Evolutionary conservation across 306 rosid species (phyloP), one percentile per base, ranked within the genome.

Genomic region (Notholithocarpus densiflorus): DNA sequence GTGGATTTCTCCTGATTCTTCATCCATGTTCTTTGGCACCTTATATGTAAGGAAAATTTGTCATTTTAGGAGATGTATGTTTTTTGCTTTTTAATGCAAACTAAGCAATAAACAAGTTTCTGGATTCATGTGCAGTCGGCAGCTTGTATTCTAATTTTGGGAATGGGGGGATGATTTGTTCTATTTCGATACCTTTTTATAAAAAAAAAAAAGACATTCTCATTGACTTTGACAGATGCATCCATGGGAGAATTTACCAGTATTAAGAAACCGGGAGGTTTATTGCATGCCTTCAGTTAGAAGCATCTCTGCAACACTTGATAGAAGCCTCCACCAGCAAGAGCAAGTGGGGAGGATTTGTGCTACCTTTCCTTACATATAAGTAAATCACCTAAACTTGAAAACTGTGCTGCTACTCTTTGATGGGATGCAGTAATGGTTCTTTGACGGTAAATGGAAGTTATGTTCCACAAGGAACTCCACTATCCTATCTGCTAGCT

Each of bases 341-440:
- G 27, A 26, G 27, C 27, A 26, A 26, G 27, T 26, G 1, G 27
- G 27, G 27, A 26, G 27, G 27, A 26, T 26, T 26, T 26, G 2
- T 26, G 2, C 2, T 2, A 2, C 27, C 27, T 26, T 26, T 26
- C 27, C 27, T 24, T n/a, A n/a, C n/a, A n/a, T n/a, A n/a, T n/a
- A n/a, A n/a, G n/a, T n/a, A n/a, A n/a, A n/a, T n/a, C n/a, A n/a
- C n/a, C n/a, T n/a, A n/a, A 87, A 77, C 85, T 95, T 74, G 83
- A 89, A 54, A 88, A 75, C 68, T 95, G 99, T 76, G 96, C 92
- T 72, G 98, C 98, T 17, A 89, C 98, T 65, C 87, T 93, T 77
- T 93, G 75, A 95, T 93, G 99, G 99, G 98, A 24, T 95, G 98
- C 77, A 91, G 97, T 75, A 93, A 96, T 56, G 99, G 98, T 61